These are phyloP conservation scores for Vishniacozyma victoriae DNA, from an alignment of 768 basidiomycete species.

Conservation along the genomic window DNA sequence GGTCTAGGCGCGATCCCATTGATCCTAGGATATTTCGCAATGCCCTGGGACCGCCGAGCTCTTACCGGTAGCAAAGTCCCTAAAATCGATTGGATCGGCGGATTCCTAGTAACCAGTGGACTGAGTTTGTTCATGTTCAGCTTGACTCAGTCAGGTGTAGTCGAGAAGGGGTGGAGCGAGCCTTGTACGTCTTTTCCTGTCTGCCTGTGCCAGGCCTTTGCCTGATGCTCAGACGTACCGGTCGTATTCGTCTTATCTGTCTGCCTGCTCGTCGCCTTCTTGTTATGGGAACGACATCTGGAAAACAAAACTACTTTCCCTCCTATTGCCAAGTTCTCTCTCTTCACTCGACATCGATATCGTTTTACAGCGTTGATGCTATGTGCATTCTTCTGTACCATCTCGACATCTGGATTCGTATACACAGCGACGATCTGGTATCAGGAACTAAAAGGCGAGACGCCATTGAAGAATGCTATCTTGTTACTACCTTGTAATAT, in stretches of 20 bases:
- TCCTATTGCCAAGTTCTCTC: slow-evolving; percentile 21
- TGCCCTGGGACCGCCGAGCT: slow-evolving; percentile 55
- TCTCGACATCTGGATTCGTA: slow-evolving; percentile 8
- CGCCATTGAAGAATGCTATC: slow-evolving; percentile 15
- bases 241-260: slow-evolving; percentile 60
- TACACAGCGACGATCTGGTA: slow-evolving; percentile 16
- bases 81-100: slow-evolving; percentile 70
- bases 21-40: slow-evolving; percentile 55
- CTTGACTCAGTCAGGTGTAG: slow-evolving; percentile 60
- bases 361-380: slow-evolving; percentile 10
- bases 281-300: slow-evolving; percentile 61
- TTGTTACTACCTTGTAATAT: slow-evolving; percentile 6
- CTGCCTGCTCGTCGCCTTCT: slow-evolving; percentile 55
- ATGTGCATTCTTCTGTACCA: slow-evolving; percentile 3
- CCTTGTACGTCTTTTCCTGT: slow-evolving; percentile 48
- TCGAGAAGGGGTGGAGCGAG: slow-evolving; percentile 57
- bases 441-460: slow-evolving; percentile 19
- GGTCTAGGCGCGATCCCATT: slow-evolving; percentile 57
- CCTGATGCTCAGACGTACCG: slow-evolving; percentile 56
- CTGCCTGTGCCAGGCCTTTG: background rate
- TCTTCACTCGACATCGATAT: slow-evolving; percentile 22
- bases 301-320: slow-evolving; percentile 47
- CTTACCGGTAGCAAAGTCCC: too few relatives aligned
- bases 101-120: slow-evolving; percentile 58
- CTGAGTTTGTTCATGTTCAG: slow-evolving; percentile 65